Conservation (phyloP, 495 filamentous ascomycete genomes). For the Immersiella caudata region DNA sequence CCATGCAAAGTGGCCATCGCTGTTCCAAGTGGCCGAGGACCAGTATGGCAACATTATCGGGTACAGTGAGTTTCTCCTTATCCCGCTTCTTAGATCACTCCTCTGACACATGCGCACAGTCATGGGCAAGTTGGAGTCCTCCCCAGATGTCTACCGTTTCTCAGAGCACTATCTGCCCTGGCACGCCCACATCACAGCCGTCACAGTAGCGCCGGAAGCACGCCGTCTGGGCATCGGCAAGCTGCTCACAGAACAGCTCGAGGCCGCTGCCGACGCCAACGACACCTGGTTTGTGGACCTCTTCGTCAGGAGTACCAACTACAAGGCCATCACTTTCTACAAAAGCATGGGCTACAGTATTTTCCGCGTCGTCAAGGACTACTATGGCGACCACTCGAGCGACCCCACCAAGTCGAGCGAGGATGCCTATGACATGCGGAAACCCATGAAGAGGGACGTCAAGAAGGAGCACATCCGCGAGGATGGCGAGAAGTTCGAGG, state of each 20-base stretch:
- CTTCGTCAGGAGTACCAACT: slow-evolving; percentile 87
- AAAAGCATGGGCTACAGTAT: slow-evolving; percentile 86
- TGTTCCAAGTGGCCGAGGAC: slow-evolving; percentile 87
- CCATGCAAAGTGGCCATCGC: slow-evolving; percentile 88
- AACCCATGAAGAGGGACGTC: slow-evolving; percentile 83
- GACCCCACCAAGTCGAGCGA: slow-evolving; percentile 66
- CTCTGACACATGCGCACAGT: too few relatives aligned
- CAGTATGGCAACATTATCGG: slow-evolving; percentile 80
- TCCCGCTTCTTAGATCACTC: too few relatives aligned
- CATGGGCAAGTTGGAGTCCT: slow-evolving; percentile 94
- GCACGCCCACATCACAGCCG: slow-evolving; percentile 96
- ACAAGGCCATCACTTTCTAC: slow-evolving; percentile 85
- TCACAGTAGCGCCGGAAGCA: slow-evolving; percentile 86
- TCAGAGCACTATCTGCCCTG: slow-evolving; percentile 90
- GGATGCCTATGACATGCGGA: slow-evolving; percentile 96
- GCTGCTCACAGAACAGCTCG: slow-evolving; percentile 74
- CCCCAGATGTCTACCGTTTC: slow-evolving; percentile 67
- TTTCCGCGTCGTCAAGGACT: slow-evolving; percentile 83
- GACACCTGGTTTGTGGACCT: slow-evolving; percentile 95
- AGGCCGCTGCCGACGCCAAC: slow-evolving; percentile 76
- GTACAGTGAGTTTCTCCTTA: slow-evolving; percentile 69
- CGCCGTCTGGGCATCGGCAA: slow-evolving; percentile 85
- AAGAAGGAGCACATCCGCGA: slow-evolving; percentile 74
- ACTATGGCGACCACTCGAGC: slow-evolving; percentile 76
- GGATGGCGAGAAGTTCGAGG: slow-evolving; percentile 77